A percentile compares a stretch with the other conserved stretches of the same genome.
phyloP scores from a whole-genome alignment of 768 basidiomycete species.

The Kwoniella botswanensis region DNA sequence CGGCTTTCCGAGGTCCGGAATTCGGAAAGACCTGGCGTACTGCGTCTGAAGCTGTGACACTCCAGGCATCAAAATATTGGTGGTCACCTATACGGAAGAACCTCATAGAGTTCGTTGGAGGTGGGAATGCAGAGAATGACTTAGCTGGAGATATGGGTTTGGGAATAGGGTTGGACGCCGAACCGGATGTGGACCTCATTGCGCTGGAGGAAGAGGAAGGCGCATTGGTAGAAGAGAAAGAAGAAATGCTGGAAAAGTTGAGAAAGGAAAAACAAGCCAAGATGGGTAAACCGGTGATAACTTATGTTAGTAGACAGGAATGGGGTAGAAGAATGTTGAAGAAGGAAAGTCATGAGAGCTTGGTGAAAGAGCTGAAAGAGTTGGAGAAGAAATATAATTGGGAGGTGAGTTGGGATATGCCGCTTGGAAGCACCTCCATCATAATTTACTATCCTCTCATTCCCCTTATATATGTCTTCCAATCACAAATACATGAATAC shows the following conservation, averaged over 20 bases:
- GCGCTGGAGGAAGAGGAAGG: constrained; percentile 44
- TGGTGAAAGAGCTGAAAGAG: constrained; percentile 75
- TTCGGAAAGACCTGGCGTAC: constrained; percentile 75
- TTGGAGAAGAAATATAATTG: constrained; percentile 74
- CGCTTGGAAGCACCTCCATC: background rate
- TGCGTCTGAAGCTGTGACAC: constrained; percentile 73
- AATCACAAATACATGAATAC: too few relatives aligned
- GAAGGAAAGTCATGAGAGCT: constrained; percentile 73
- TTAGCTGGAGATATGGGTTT: constrained; percentile 27
- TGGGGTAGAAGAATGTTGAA: constrained; percentile 86
- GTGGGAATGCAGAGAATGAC: constrained; percentile 44
- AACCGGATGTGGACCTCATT: constrained; percentile 38
- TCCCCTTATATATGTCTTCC: too few relatives aligned
- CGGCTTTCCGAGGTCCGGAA: constrained; percentile 74
- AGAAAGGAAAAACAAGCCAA: constrained; percentile 56
- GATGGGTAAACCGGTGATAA: constrained; percentile 74
- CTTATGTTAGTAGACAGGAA: constrained; percentile 85
- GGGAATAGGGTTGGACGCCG: constrained; percentile 29
- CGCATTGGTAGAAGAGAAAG: constrained; percentile 56
- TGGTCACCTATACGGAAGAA: constrained; percentile 76
- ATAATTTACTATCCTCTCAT: background rate
- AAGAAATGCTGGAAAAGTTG: constrained; percentile 32
- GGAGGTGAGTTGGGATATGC: constrained; percentile 61
- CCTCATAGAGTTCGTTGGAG: constrained; percentile 73
- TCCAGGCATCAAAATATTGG: constrained; percentile 80